These are phyloP conservation scores for Capronia epimyces DNA, from an alignment of 2,329 filamentous ascomycete genomes.

Conservation along the genomic window DNA sequence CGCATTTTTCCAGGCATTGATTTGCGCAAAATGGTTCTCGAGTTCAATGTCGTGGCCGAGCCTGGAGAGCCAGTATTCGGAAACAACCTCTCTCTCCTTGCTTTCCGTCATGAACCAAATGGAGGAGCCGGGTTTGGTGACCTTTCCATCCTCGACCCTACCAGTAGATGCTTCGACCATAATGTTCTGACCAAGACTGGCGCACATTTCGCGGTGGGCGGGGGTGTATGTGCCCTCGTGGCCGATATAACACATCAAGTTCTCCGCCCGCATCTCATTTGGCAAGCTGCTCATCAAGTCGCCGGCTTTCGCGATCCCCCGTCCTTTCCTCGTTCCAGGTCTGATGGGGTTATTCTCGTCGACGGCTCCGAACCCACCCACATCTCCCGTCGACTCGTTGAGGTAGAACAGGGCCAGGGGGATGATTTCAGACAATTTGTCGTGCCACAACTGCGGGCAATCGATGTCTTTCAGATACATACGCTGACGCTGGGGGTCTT, in stretches of 20 bases:
- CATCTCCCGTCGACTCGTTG: slow-evolving; percentile 66
- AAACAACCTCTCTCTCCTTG: slow-evolving; percentile 81
- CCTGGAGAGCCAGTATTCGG: slow-evolving; percentile 89
- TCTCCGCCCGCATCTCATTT: slow-evolving; percentile 81
- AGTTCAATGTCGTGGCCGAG: slow-evolving; percentile 95
- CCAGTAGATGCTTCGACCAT: slow-evolving; percentile 84
- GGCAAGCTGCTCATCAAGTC: slow-evolving; percentile 94
- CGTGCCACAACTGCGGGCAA: slow-evolving; percentile 79
- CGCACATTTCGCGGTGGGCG: slow-evolving; percentile 95
- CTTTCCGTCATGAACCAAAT: slow-evolving; percentile 99
- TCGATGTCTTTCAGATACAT: slow-evolving; percentile 97
- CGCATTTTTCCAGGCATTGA: slow-evolving; percentile 91
- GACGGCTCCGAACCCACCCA: slow-evolving; percentile 52
- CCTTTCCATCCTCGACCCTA: slow-evolving; percentile 62
- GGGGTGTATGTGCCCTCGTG: slow-evolving; percentile 97
- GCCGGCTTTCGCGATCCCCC: slow-evolving; percentile 65
- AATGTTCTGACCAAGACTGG: slow-evolving; percentile 90
- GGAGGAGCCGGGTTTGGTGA: slow-evolving; percentile 72
- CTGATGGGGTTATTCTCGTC: slow-evolving; percentile 41
- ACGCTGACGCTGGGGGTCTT: slow-evolving; percentile 72
- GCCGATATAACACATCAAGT: slow-evolving; percentile 96
- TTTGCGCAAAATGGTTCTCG: slow-evolving; percentile 91
- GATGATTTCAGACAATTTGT: slow-evolving; percentile 70
- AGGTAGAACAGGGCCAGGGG: slow-evolving; percentile 83
- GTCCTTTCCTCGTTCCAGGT: slow-evolving; percentile 46